phyloP scores from a whole-genome alignment of 1,284 basidiomycete species.

The Neotropicomus parvogracilis region DNA sequence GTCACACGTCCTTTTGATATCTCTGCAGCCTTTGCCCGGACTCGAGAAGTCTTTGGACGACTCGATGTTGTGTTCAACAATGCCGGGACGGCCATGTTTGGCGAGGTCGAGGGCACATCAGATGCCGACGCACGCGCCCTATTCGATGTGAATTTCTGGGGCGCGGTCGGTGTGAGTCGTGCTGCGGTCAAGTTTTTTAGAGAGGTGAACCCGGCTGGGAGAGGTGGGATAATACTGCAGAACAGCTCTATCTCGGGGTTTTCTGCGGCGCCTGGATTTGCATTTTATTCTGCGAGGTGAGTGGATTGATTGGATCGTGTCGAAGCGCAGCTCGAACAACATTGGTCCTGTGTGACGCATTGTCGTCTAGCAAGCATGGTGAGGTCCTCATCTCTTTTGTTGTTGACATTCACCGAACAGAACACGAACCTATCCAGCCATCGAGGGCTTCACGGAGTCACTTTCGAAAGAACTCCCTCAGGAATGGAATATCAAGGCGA shows the following conservation, averaged over 20 bases:
- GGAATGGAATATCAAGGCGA: no score
- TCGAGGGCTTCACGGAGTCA: no score
- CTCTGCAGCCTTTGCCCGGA: slow-evolving; percentile 13
- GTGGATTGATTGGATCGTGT: neutral
- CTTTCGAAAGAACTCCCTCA: no score
- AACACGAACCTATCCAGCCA: no score
- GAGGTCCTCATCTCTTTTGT: slow-evolving; percentile 16
- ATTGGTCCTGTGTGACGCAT: neutral
- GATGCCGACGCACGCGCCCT: slow-evolving; percentile 10
- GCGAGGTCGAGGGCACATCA: slow-evolving; percentile 8
- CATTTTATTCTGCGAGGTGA: slow-evolving; percentile 13
- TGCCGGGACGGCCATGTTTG: no score
- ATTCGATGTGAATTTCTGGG: slow-evolving; percentile 22
- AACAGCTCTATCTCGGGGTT: slow-evolving; percentile 16
- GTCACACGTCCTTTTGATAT: slow-evolving; percentile 10
- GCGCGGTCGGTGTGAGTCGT: slow-evolving; percentile 8
- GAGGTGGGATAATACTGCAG: slow-evolving; percentile 14
- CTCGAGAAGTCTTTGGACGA: neutral
- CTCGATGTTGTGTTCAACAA: no score
- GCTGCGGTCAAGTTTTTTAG: slow-evolving; percentile 14
- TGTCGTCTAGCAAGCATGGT: slow-evolving; percentile 16
- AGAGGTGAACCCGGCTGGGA: slow-evolving; percentile 15
- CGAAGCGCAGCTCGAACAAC: neutral
- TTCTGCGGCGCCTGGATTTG: slow-evolving; percentile 1
- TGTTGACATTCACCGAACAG: no score